phyloP scores from a whole-genome alignment of 2,329 filamentous ascomycete genomes.

The Aspergillus ochraceus region DNA sequence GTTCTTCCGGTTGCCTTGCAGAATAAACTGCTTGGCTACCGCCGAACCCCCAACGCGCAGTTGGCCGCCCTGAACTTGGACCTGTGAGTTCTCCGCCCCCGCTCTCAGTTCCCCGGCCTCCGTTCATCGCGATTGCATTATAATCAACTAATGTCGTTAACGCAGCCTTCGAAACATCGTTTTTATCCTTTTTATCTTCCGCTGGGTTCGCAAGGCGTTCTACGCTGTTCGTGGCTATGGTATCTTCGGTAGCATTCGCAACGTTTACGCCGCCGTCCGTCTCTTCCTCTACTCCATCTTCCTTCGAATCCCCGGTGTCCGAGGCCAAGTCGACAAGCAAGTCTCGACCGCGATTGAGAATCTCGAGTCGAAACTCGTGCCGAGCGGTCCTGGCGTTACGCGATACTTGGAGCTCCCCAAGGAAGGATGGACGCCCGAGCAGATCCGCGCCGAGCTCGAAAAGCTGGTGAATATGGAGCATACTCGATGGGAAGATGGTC shows the following conservation, averaged over 20 bases:
- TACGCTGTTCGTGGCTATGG: conserved; percentile 89
- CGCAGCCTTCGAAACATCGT: conserved; percentile 78
- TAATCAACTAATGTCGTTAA: neutral
- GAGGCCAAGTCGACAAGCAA: conserved; percentile 80
- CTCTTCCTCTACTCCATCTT: conserved; percentile 81
- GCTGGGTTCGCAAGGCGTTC: conserved; percentile 76
- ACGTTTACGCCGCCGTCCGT: conserved; percentile 71
- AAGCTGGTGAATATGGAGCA: conserved; percentile 84
- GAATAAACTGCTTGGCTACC: conserved; percentile 44
- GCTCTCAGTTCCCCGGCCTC: neutral
- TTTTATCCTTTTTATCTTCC: conserved; percentile 83
- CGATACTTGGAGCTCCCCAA: conserved; percentile 76
- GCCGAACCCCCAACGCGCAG: conserved; percentile 33
- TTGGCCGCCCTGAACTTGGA: conserved; percentile 42
- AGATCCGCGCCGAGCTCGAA: conserved; percentile 75
- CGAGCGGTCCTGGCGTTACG: conserved; percentile 67
- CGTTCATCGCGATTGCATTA: neutral
- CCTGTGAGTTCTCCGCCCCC: conserved; percentile 36
- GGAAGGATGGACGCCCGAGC: conserved; percentile 78
- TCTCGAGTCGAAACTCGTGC: conserved; percentile 79
- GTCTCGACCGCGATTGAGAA: conserved; percentile 77
- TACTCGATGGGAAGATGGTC: conserved; percentile 94
- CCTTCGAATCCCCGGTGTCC: conserved; percentile 81
- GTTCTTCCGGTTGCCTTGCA: conserved; percentile 45
- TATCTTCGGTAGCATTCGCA: conserved; percentile 72